These are phyloP conservation scores for Suillus brevipes DNA, from an alignment of 768 basidiomycete genomes.

Conservation along the genomic window DNA sequence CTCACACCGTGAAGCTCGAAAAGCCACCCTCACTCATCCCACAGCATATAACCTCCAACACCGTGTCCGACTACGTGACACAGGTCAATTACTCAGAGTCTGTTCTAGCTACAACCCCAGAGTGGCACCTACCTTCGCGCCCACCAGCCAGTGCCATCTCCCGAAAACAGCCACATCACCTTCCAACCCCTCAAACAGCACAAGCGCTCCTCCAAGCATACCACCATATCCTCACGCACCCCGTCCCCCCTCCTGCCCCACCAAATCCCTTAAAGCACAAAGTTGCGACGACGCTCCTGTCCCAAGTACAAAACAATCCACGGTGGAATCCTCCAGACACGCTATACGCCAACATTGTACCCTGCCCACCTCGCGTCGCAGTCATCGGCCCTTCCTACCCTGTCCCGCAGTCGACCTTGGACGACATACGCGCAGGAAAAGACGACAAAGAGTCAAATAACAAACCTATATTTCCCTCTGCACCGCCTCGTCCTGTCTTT, in stretches of 20 bases:
- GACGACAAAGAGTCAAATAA: constrained; percentile 58
- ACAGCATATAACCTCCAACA: constrained; percentile 41
- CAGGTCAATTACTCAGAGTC: constrained; percentile 77
- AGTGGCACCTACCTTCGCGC: constrained; percentile 67
- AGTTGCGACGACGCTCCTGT: constrained; percentile 71
- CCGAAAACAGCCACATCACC: constrained; percentile 26
- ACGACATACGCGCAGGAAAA: constrained; percentile 36
- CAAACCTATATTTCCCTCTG: constrained; percentile 32
- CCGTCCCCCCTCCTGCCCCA: constrained; percentile 49
- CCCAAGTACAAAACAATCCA: constrained; percentile 52
- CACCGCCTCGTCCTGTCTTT: constrained; percentile 41
- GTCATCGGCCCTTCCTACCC: constrained; percentile 70
- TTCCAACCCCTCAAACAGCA: constrained; percentile 57
- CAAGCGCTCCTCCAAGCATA: constrained; percentile 68
- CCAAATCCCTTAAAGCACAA: constrained; percentile 68
- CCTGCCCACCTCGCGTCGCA: constrained; percentile 61
- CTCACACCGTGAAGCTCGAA: constrained; percentile 31
- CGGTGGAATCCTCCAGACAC: constrained; percentile 73
- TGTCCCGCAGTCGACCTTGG: constrained; percentile 39
- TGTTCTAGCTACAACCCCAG: constrained; percentile 58
- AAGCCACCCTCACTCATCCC: constrained; percentile 42
- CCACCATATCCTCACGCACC: constrained; percentile 76
- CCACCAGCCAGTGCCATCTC: constrained; percentile 27
- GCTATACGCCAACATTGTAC: constrained; percentile 56
- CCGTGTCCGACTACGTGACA: constrained; percentile 67